Base-by-base conservation (phyloP, 2,329 filamentous ascomycete genomes). In the Hymenoscyphus occultus region DNA sequence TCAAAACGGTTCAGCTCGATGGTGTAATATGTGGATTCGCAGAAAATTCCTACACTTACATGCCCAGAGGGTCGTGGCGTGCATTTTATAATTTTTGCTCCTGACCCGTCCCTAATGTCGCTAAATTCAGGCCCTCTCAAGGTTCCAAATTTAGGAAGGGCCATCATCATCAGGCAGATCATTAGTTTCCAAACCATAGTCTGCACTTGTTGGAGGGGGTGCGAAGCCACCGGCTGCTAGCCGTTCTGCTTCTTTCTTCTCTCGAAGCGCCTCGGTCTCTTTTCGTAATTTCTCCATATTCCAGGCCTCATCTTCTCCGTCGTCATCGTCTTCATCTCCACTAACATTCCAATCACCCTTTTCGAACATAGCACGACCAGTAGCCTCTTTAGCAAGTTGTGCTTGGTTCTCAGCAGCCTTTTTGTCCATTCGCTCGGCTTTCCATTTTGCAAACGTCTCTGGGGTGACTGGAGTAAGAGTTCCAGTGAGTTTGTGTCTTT, bases 401-500 rank as follows among this genome's bases (percentile, higher is more conserved):
- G 93, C 92, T 79, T 97, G 89, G 71, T 95, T 91, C 74, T 99
- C 95, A 28, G 95, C 95, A 16, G 89, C 90, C 84, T 97, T 98
- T 88, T 99, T 99, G 78, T 93, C 88, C 71, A 98, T 76, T 56
- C 95, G 90, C 62, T 96, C 90, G 80, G 93, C 89, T 84, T 99
- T 99, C 95, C 95, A 99, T 75, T 95, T 95, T 68, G 92, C 92
- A 75, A 99, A 99, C 0, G 87, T 84, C 76, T 99, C 95, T 2
- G 89, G 90, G 0, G 91, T 99, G 68, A 99, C 96, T 5, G 96
- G 96, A 1, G 96, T 99, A 61, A 98, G 83, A 0, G 84, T 93
- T 64, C 94, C 95, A 0, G 90, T 93, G 61, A 99, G 86, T 79
- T 98, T 98, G 81, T 97, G 93, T 72, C 95, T 87, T 81, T 99